Percentiles rank a stretch among this genome's conserved stretches.
Evolutionary conservation across 805 yeast genomes (phyloP).

Genomic region (Wickerhamiella azyma): DNA sequence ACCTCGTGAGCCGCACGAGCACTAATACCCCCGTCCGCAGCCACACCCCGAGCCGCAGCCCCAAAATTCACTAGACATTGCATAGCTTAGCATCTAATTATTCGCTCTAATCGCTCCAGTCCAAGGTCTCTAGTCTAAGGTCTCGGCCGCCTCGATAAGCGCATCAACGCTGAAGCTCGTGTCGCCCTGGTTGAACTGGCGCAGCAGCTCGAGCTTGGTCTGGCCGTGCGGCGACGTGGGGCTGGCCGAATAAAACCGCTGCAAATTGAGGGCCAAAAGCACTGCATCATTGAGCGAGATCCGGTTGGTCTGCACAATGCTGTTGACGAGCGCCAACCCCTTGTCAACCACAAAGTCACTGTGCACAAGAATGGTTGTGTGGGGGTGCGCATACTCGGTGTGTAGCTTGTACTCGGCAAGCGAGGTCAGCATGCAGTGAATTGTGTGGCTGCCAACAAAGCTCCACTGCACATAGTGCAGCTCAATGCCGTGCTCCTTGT

Average conservation of each 20-base stretch:
- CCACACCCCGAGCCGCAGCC: background rate
- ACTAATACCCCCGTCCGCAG: slow-evolving; percentile 1
- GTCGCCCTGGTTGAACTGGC: slow-evolving; percentile 58
- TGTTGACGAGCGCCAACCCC: slow-evolving; percentile 69
- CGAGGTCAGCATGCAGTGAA: slow-evolving; percentile 83
- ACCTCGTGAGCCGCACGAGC: slow-evolving; percentile 2
- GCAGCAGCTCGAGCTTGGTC: slow-evolving; percentile 45
- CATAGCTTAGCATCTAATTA: background rate
- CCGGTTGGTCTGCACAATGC: slow-evolving; percentile 52
- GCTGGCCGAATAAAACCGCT: slow-evolving; percentile 43
- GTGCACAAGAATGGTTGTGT: slow-evolving; percentile 81
- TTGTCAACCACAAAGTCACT: slow-evolving; percentile 51
- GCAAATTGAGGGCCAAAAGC: slow-evolving; percentile 32
- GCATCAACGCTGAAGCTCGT: slow-evolving; percentile 49
- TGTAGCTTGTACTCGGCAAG: slow-evolving; percentile 85
- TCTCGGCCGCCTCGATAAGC: slow-evolving; percentile 60
- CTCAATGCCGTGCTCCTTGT: slow-evolving; percentile 39
- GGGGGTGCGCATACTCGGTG: slow-evolving; percentile 86
- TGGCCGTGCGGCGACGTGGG: slow-evolving; percentile 24
- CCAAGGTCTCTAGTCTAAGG: slow-evolving; percentile 55
- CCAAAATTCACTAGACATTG: background rate
- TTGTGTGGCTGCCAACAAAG: slow-evolving; percentile 67
- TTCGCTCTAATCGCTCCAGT: too few species aligned
- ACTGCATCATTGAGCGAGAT: slow-evolving; percentile 67
- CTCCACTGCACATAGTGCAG: slow-evolving; percentile 91